A percentile compares a stretch with the other conserved stretches of the same genome.
These are phyloP conservation scores for Paraconiothyrium sp. DNA, from an alignment of 2,329 filamentous ascomycete genomes.

Conservation along the genomic window DNA sequence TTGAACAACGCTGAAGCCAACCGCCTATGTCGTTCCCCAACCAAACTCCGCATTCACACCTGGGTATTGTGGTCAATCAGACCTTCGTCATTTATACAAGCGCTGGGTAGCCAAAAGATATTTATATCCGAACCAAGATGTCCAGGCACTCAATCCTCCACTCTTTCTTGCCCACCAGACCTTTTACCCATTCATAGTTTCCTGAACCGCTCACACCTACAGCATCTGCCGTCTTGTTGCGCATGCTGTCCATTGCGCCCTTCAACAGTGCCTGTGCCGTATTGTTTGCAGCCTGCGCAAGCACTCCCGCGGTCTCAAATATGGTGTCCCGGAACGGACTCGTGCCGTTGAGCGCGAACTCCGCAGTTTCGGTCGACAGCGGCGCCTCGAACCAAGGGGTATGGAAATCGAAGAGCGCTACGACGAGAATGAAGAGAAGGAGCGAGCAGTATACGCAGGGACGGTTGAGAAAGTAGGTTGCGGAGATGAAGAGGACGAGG, in stretches of 20 bases:
- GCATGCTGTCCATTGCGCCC: conserved; percentile 39
- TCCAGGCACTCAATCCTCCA: conserved; percentile 94
- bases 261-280: conserved; percentile 44
- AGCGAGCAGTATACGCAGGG: conserved; percentile 98
- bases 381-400: conserved; percentile 95
- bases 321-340: conserved; percentile 66
- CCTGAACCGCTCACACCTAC: conserved; percentile 73
- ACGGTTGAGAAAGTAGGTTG: conserved; percentile 94
- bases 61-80: conserved; percentile 7
- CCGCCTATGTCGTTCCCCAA: neutral
- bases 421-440: conserved; percentile 92
- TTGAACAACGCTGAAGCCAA: neutral
- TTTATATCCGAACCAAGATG: conserved; percentile 75
- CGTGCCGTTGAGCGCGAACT: conserved; percentile 42
- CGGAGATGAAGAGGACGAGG: conserved; percentile 70
- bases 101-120: neutral
- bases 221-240: conserved; percentile 46
- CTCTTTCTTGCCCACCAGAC: conserved; percentile 81
- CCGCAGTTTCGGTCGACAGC: conserved; percentile 43
- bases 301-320: conserved; percentile 67
- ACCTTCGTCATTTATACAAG: conserved; percentile 6
- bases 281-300: conserved; percentile 73
- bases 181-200: conserved; percentile 78
- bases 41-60: neutral
- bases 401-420: conserved; percentile 92